Percentiles rank a stretch among this genome's conserved stretches.
Conservation (phyloP, 495 filamentous ascomycete genomes). For the Aspergillus funiculosus region DNA sequence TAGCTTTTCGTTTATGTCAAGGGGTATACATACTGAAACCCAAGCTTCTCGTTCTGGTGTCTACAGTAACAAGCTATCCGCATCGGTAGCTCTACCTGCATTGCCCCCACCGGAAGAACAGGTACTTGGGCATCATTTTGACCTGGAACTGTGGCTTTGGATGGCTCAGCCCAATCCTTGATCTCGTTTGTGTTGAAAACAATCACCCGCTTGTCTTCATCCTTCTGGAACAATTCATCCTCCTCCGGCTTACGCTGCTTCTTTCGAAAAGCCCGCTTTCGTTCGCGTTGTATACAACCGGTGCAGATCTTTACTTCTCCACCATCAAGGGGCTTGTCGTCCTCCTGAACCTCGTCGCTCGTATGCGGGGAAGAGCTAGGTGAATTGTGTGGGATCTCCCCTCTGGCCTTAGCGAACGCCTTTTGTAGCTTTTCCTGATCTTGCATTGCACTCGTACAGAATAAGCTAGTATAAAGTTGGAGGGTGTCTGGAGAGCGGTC, state of each 20-base stretch:
- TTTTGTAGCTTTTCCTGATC: slow-evolving; percentile 54
- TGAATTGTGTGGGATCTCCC: slow-evolving; percentile 26
- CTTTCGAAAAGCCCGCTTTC: slow-evolving; percentile 83
- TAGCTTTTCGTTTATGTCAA: background rate
- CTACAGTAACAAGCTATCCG: slow-evolving; percentile 96
- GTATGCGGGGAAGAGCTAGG: slow-evolving; percentile 29
- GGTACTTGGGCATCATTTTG: slow-evolving; percentile 28
- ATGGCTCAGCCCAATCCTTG: slow-evolving; percentile 70
- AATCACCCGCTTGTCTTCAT: slow-evolving; percentile 74
- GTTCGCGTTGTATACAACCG: slow-evolving; percentile 77
- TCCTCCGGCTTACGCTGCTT: slow-evolving; percentile 83
- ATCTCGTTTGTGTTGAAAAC: slow-evolving; percentile 93
- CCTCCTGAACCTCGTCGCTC: slow-evolving; percentile 40
- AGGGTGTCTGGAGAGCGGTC: slow-evolving; percentile 62
- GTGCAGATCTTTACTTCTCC: slow-evolving; percentile 80
- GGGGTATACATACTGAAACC: slow-evolving; percentile 59
- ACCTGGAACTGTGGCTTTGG: slow-evolving; percentile 30
- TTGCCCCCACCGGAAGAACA: slow-evolving; percentile 52
- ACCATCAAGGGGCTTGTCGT: slow-evolving; percentile 70
- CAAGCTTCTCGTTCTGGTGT: slow-evolving; percentile 85
- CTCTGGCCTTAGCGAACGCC: slow-evolving; percentile 61
- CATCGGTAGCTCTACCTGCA: slow-evolving; percentile 80
- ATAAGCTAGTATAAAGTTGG: slow-evolving; percentile 72
- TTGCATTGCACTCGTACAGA: slow-evolving; percentile 92
- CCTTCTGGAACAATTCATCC: slow-evolving; percentile 67